Conservation (phyloP, 2,329 filamentous ascomycete genomes). For the Emergomyces orientalis region DNA sequence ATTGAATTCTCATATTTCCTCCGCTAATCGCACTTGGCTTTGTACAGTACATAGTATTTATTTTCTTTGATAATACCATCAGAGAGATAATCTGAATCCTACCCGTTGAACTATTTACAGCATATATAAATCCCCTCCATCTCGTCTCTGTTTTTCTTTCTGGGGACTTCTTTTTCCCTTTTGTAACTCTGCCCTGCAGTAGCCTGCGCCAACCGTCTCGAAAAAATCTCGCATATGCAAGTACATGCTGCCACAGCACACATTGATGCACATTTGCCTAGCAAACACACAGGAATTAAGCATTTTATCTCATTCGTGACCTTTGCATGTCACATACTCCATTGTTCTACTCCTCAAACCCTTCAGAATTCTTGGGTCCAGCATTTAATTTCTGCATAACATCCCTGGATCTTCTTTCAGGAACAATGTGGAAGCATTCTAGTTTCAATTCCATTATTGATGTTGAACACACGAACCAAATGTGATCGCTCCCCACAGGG, state of each 20-base stretch:
- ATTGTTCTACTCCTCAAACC: neutral
- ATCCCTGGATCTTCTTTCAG: neutral
- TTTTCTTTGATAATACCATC: too few species aligned
- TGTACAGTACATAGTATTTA: too few species aligned
- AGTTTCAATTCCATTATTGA: neutral
- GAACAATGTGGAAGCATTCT: neutral
- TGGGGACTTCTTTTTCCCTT: neutral
- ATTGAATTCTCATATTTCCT: too few species aligned
- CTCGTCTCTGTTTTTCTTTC: too few species aligned
- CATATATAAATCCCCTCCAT: neutral
- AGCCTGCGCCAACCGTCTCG: too few species aligned
- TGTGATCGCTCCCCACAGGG: neutral
- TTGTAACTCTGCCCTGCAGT: neutral
- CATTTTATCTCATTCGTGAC: too few species aligned
- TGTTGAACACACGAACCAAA: neutral
- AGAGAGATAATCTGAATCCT: too few species aligned
- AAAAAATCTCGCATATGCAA: neutral
- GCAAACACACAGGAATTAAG: neutral
- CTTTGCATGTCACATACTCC: too few species aligned
- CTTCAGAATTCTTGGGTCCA: neutral
- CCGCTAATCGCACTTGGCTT: too few species aligned
- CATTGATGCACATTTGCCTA: neutral
- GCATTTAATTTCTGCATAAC: neutral
- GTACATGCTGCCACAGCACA: neutral
- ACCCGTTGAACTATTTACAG: too few species aligned